A percentile compares a stretch with the other conserved stretches of the same genome.
Conservation (phyloP, 129 eudicot genomes). For the Arctium minus region DNA sequence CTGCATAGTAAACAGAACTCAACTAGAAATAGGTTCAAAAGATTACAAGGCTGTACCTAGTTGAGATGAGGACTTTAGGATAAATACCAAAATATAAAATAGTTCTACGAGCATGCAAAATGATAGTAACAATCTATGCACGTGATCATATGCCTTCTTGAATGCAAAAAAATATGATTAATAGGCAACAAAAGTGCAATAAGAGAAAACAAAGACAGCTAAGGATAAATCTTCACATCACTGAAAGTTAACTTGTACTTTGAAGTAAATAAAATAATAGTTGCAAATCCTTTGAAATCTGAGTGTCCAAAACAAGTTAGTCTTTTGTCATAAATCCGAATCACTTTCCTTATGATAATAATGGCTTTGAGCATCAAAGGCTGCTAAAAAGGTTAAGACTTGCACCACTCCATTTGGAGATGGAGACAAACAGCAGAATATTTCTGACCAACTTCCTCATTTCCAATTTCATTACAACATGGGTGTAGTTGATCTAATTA, state of each 20-base stretch:
- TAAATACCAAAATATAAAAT: background rate
- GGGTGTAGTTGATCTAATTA: constrained; percentile 29
- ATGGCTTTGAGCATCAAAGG: constrained; percentile 27
- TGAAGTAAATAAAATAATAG: constrained; percentile 34
- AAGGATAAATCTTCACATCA: constrained; percentile 9
- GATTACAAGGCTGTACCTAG: background rate
- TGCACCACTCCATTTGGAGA: constrained; percentile 26
- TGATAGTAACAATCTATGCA: constrained; percentile 22
- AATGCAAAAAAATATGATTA: constrained; percentile 16
- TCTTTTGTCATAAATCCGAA: constrained; percentile 27
- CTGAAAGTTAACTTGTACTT: constrained; percentile 54
- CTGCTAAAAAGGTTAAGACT: constrained; percentile 18
- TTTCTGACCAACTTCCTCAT: constrained; percentile 13
- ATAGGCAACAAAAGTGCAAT: background rate
- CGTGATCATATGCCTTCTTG: constrained; percentile 30
- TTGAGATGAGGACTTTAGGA: too few species aligned
- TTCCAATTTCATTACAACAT: constrained; percentile 6
- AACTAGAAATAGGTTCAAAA: background rate
- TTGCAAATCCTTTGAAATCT: constrained; percentile 22
- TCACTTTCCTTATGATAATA: constrained; percentile 17
- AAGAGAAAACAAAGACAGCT: constrained; percentile 30
- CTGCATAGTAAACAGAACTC: background rate
- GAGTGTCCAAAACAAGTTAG: constrained; percentile 10
- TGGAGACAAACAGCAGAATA: constrained; percentile 34
- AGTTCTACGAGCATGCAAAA: constrained; percentile 8